phyloP scores from a whole-genome alignment of 805 yeast genomes.

The Saccharomycopsis sp. region DNA sequence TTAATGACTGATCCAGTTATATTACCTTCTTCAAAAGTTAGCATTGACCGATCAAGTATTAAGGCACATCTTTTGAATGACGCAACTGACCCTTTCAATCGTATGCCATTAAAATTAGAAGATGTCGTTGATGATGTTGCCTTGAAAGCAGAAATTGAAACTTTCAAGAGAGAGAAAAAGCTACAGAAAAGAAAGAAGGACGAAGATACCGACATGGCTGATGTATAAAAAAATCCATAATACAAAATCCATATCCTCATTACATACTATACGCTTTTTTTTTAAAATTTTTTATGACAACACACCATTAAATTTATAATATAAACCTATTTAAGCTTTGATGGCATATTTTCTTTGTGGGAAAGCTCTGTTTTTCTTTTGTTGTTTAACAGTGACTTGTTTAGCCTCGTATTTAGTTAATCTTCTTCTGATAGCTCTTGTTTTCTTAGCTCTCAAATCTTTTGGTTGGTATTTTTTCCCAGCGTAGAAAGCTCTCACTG shows the following conservation, averaged over 20 bases:
- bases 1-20: slow-evolving; percentile 94
- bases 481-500: slow-evolving; percentile 89
- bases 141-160: slow-evolving; percentile 52
- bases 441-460: slow-evolving; percentile 98
- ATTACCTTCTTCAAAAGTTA: slow-evolving; percentile 80
- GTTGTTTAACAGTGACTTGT: slow-evolving; percentile 78
- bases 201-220: too few relatives aligned
- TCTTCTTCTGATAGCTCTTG: slow-evolving; percentile 99
- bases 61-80: slow-evolving; percentile 91
- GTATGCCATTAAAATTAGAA: slow-evolving; percentile 83
- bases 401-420: slow-evolving; percentile 82
- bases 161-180: slow-evolving; percentile 44
- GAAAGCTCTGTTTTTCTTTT: slow-evolving; percentile 90
- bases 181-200: too few relatives aligned
- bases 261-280: too few relatives aligned
- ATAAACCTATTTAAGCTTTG: slow-evolving; percentile 66
- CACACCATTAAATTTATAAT: neutral
- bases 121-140: slow-evolving; percentile 79
- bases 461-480: slow-evolving; percentile 96
- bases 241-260: neutral
- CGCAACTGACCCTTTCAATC: slow-evolving; percentile 94
- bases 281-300: too few relatives aligned
- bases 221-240: too few relatives aligned
- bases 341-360: slow-evolving; percentile 98
- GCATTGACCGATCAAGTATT: slow-evolving; percentile 85